These are phyloP conservation scores for Neurospora tetrasperma DNA, from an alignment of 495 filamentous ascomycete genomes.

Conservation along the genomic window DNA sequence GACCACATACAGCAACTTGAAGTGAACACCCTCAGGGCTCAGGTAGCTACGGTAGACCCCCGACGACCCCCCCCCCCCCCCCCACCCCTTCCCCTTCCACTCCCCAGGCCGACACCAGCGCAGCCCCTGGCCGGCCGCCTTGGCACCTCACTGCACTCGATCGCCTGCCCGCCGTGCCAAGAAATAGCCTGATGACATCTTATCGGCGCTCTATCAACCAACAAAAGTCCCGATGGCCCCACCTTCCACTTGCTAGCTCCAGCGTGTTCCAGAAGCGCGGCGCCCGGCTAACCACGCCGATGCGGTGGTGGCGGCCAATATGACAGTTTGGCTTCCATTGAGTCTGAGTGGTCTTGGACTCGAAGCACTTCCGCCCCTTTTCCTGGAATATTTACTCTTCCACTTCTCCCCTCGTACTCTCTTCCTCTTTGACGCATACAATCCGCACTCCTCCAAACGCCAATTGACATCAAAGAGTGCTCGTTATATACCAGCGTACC, in stretches of 20 bases:
- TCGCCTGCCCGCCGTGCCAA: not conserved
- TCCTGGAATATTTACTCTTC: not conserved
- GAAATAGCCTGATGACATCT: not conserved
- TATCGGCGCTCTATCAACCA: not conserved
- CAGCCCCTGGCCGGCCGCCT: not conserved
- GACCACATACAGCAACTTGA: not conserved
- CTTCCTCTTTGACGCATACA: not conserved
- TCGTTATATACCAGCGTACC: not conserved
- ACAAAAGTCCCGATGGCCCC: not conserved
- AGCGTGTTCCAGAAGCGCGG: slow-evolving; percentile 5
- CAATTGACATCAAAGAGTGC: not conserved
- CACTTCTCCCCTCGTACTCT: not conserved
- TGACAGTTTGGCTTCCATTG: slow-evolving; percentile 6
- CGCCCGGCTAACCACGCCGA: not conserved
- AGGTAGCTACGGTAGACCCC: not conserved
- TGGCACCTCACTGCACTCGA: not conserved
- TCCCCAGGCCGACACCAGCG: not conserved
- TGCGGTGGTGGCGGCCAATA: not conserved
- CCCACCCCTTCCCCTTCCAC: not conserved
- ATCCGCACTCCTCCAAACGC: not conserved
- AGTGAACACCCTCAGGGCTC: not conserved
- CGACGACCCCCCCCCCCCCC: not conserved
- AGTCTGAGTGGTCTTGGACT: not conserved
- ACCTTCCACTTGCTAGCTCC: not conserved
- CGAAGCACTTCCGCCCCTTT: not conserved